A percentile compares a stretch with the other conserved stretches of the same genome.
phyloP scores from a whole-genome alignment of 345 rosid genomes.

The Eucalyptus camaldulensis region DNA sequence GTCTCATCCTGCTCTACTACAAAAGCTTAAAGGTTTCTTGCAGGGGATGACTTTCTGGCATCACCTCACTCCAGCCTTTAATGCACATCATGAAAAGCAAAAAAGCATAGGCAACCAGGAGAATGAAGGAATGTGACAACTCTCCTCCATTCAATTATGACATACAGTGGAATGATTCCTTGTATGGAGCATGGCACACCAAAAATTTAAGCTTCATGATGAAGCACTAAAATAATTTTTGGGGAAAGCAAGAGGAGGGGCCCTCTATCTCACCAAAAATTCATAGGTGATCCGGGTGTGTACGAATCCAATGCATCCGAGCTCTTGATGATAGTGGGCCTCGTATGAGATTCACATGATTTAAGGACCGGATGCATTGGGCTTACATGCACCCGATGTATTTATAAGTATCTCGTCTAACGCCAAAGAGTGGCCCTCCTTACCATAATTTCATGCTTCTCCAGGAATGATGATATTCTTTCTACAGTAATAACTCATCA shows the following conservation, averaged over 20 bases:
- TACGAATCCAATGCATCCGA: neutral
- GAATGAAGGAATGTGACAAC: neutral
- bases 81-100: neutral
- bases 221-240: neutral
- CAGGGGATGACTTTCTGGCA: neutral
- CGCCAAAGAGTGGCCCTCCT: neutral
- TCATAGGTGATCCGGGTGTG: neutral
- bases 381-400: neutral
- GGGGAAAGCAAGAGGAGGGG: neutral
- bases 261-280: neutral
- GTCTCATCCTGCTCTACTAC: neutral
- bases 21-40: neutral
- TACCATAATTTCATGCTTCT: neutral
- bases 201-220: neutral
- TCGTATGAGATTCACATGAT: neutral
- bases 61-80: neutral
- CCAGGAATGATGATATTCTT: neutral
- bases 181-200: neutral
- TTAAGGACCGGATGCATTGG: neutral
- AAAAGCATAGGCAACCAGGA: neutral
- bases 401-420: neutral
- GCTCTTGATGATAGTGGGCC: neutral
- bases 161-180: neutral
- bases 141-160: neutral
- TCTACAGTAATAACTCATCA: neutral